Evolutionary conservation across 2,329 filamentous ascomycete species (phyloP), one percentile per base, ranked within the genome.

Genomic region (Allantophomopsis cytisporea): DNA sequence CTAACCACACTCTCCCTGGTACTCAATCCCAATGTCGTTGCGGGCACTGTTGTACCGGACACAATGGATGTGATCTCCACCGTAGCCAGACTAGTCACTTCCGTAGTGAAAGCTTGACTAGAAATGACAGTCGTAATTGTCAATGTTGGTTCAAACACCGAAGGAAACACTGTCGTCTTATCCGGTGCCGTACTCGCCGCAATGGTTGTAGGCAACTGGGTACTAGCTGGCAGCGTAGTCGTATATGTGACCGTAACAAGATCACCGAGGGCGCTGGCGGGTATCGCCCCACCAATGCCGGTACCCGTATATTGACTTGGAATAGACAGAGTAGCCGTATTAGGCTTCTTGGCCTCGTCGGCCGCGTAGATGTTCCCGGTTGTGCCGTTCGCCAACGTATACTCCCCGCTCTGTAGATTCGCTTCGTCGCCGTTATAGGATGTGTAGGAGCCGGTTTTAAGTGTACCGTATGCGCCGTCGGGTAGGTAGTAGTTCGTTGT

Each of bases 401-500:
- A 69, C 21, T 60, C 50, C 4, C 66, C 67, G 5, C 50, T 61
- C 40, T 66, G 41, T 11, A 69, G 49, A 46, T 69, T 64, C n/a
- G 60, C 60, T 2, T 41, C 52, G 18, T 58, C 55, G 17, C 58
- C 58, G 7, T 49, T 47, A 3, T 49, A 37, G 5, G 59, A 59
- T n/a, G 45, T 56, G 47, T 66, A 69, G 13, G 59, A 45, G 11
- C 65, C 67, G 0, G 54, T 56, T 2, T 55, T 57, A n/a, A 69
- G 52, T 2, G 60, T 64, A 11, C 66, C 66, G 38, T 58, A 65
- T 13, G 64, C 63, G 28, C 60, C 60, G 42, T 67, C 65, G 2
- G 61, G 51, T 37, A 70, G 62, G 39, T 59, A 60, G 47, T 54
- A 69, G 45, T 69, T 63, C 14, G 67, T 71, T 5, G 66, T 70